Conservation (phyloP, 2,329 filamentous ascomycete genomes). For the Huntiella bhutanensis region DNA sequence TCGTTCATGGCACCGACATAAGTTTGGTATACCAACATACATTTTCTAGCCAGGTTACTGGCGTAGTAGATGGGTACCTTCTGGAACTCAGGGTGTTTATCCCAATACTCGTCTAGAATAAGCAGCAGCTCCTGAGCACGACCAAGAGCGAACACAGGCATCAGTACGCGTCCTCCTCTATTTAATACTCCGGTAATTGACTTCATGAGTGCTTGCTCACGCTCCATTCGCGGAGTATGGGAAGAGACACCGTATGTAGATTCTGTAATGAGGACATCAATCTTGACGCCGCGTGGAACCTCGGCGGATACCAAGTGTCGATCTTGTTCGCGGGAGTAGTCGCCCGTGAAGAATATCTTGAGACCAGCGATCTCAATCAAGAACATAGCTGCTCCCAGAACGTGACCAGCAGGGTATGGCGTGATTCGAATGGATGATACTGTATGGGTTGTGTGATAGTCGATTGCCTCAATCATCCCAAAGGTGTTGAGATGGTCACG, state of each 20-base stretch:
- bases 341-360: slow-evolving; percentile 92
- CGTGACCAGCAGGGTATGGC: slow-evolving; percentile 89
- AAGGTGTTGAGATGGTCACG: slow-evolving; percentile 89
- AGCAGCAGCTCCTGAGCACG: slow-evolving; percentile 84
- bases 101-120: slow-evolving; percentile 95
- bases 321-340: slow-evolving; percentile 92
- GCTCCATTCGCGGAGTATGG: slow-evolving; percentile 74
- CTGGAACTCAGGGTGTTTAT: slow-evolving; percentile 70
- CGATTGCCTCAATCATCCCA: slow-evolving; percentile 86
- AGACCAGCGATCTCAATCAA: slow-evolving; percentile 91
- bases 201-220: slow-evolving; percentile 89
- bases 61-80: slow-evolving; percentile 95
- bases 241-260: slow-evolving; percentile 94
- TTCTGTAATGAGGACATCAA: slow-evolving; percentile 93
- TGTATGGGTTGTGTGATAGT: slow-evolving; percentile 95
- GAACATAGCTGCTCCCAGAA: slow-evolving; percentile 97
- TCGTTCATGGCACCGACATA: slow-evolving; percentile 99
- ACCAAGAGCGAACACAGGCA: slow-evolving; percentile 90
- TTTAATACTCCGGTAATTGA: slow-evolving; percentile 82
- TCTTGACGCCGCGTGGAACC: slow-evolving; percentile 72
- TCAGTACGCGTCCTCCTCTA: slow-evolving; percentile 74
- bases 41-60: slow-evolving; percentile 82
- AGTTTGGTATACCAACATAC: slow-evolving; percentile 97
- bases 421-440: slow-evolving; percentile 94
- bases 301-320: slow-evolving; percentile 86